Evolutionary conservation across 2,329 filamentous ascomycete species (phyloP).

Genomic region (Phaeosphaeria sp.): DNA sequence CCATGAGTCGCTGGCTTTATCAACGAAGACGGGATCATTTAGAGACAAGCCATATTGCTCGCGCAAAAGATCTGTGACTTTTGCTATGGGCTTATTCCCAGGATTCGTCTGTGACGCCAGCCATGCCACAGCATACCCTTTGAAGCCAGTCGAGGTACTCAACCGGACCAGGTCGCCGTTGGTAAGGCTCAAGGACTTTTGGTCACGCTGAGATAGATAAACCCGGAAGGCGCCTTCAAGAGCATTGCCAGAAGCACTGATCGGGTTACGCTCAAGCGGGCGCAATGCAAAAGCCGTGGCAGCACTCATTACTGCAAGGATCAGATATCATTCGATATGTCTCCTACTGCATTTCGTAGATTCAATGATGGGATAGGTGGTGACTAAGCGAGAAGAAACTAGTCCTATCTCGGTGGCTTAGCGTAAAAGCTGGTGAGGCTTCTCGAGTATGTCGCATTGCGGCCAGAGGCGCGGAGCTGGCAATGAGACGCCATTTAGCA

Average conservation of each 20-base stretch:
- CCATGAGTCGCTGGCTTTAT: slow-evolving; percentile 52
- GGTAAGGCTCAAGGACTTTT: slow-evolving; percentile 61
- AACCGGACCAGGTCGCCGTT: slow-evolving; percentile 67
- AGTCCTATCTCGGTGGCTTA: slow-evolving; percentile 13
- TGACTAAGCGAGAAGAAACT: slow-evolving; percentile 26
- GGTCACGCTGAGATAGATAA: slow-evolving; percentile 62
- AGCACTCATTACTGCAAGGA: slow-evolving; percentile 24
- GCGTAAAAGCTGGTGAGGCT: slow-evolving; percentile 21
- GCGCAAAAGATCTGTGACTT: slow-evolving; percentile 74
- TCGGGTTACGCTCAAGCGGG: slow-evolving; percentile 57
- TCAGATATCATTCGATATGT: slow-evolving; percentile 1
- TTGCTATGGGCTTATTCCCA: slow-evolving; percentile 53
- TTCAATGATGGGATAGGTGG: not conserved
- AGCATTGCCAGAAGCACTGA: slow-evolving; percentile 53
- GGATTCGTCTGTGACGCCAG: slow-evolving; percentile 55
- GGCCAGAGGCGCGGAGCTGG: slow-evolving; percentile 23
- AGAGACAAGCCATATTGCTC: slow-evolving; percentile 75
- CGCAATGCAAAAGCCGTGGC: slow-evolving; percentile 58
- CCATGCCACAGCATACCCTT: slow-evolving; percentile 69
- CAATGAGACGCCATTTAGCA: slow-evolving; percentile 42
- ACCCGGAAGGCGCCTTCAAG: slow-evolving; percentile 66
- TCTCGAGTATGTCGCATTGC: slow-evolving; percentile 16
- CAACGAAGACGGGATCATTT: slow-evolving; percentile 60
- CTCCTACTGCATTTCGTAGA: not conserved
- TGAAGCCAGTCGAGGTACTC: slow-evolving; percentile 49